Conservation (phyloP, 495 filamentous ascomycete species). For the Penicillium argentinense region DNA sequence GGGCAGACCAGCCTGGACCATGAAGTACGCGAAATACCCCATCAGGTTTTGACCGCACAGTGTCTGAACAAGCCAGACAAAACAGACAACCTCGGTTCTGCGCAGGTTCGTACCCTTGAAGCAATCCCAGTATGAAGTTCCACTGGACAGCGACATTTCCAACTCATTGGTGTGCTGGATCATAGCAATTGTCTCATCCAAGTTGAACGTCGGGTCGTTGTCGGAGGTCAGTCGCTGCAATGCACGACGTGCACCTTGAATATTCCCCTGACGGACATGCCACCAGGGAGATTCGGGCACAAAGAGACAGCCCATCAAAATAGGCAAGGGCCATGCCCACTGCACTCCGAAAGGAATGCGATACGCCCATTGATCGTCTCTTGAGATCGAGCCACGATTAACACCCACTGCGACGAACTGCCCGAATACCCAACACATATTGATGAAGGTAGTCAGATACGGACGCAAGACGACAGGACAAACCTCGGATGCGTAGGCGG, state of each 20-base stretch:
- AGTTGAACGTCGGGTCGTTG: conserved; percentile 53
- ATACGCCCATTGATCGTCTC: conserved; percentile 56
- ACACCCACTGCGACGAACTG: conserved; percentile 68
- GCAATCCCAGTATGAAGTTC: conserved; percentile 61
- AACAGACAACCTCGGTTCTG: conserved; percentile 65
- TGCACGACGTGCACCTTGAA: conserved; percentile 53
- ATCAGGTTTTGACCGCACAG: conserved; percentile 67
- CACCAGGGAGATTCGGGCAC: conserved; percentile 76
- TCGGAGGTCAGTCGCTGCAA: conserved; percentile 58
- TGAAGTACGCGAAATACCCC: conserved; percentile 70
- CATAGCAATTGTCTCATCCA: conserved; percentile 68
- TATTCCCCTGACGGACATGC: conserved; percentile 63
- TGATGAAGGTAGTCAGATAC: conserved; percentile 71
- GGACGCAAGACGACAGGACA: conserved; percentile 65
- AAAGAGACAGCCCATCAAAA: conserved; percentile 60
- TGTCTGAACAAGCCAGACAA: conserved; percentile 70
- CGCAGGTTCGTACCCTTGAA: conserved; percentile 67
- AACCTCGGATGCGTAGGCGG: conserved; percentile 73
- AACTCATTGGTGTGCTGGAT: conserved; percentile 71
- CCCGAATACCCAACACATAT: conserved; percentile 73
- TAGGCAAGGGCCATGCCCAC: conserved; percentile 72
- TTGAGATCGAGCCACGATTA: conserved; percentile 48
- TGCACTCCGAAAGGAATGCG: conserved; percentile 65
- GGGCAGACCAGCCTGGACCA: conserved; percentile 62
- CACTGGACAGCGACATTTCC: conserved; percentile 58